Conservation (phyloP, 2,329 filamentous ascomycete species). For the Botrytis sinoallii region DNA sequence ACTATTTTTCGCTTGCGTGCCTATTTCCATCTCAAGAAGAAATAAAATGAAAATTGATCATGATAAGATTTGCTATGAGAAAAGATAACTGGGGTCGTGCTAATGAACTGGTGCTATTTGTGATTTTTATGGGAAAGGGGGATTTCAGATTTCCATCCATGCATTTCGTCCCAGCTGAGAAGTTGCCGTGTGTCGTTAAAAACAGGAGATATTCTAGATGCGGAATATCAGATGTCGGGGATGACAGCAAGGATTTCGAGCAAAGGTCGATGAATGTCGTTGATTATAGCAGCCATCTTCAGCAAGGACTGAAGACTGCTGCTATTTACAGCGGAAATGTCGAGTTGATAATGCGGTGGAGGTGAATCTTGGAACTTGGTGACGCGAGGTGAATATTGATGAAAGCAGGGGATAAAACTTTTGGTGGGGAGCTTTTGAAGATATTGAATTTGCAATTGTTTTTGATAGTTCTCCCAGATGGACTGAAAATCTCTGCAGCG, state of each 20-base stretch:
- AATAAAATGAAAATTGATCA: neutral
- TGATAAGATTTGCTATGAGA: neutral
- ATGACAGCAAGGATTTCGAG: too few species aligned
- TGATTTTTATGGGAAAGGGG: neutral
- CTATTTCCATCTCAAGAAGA: too few species aligned
- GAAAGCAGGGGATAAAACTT: neutral
- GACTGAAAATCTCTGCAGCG: neutral
- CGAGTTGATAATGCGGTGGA: neutral
- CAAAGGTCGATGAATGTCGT: neutral
- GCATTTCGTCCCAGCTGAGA: neutral
- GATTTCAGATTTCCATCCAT: neutral
- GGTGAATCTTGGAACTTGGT: neutral
- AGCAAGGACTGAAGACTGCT: neutral
- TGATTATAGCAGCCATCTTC: fast-evolving
- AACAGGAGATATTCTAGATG: neutral
- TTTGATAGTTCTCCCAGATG: neutral
- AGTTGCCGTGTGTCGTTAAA: too few species aligned
- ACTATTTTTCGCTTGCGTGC: neutral
- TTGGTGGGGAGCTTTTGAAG: neutral
- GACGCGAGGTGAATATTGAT: neutral
- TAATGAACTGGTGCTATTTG: neutral
- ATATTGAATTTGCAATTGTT: neutral
- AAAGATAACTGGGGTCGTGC: neutral
- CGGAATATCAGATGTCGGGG: neutral
- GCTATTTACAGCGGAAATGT: neutral